phyloP scores from a whole-genome alignment of 2,329 filamentous ascomycete species.

The Apiospora hydei region DNA sequence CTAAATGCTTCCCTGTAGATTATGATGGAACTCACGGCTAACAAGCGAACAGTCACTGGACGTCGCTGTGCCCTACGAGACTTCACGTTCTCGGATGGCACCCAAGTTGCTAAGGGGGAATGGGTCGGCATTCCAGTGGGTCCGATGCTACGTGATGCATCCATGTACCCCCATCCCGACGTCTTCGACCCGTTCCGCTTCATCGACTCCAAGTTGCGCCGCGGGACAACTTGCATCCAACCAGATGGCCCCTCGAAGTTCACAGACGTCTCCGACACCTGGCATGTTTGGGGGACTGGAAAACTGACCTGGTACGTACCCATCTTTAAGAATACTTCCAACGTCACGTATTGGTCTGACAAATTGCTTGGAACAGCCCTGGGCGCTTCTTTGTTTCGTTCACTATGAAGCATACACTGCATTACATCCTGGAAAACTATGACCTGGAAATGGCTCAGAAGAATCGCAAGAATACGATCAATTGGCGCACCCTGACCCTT shows the following conservation, averaged over 20 bases:
- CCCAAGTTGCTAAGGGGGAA: constrained; percentile 24
- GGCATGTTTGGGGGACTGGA: not conserved
- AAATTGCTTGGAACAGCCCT: not conserved
- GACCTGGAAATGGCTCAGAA: too few species aligned
- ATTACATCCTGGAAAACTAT: too few species aligned
- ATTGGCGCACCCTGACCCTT: too few species aligned
- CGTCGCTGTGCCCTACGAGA: constrained; percentile 25
- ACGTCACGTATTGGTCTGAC: not conserved
- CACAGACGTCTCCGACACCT: not conserved
- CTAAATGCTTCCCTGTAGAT: too few species aligned
- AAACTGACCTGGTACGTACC: not conserved
- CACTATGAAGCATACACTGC: constrained; percentile 3
- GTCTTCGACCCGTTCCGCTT: constrained; percentile 30
- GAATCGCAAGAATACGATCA: too few species aligned
- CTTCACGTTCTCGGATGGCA: constrained; percentile 29
- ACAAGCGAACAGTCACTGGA: constrained; percentile 26
- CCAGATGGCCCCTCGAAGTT: not conserved
- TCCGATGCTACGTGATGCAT: constrained; percentile 23
- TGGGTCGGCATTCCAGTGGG: constrained; percentile 30
- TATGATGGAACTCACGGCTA: too few species aligned
- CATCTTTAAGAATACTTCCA: not conserved
- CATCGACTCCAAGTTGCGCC: not conserved
- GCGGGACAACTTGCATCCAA: not conserved
- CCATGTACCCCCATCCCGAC: constrained; percentile 13
- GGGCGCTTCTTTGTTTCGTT: constrained; percentile 12